Conservation (phyloP, 2,329 filamentous ascomycete species). For the Alternaria ventricosa region DNA sequence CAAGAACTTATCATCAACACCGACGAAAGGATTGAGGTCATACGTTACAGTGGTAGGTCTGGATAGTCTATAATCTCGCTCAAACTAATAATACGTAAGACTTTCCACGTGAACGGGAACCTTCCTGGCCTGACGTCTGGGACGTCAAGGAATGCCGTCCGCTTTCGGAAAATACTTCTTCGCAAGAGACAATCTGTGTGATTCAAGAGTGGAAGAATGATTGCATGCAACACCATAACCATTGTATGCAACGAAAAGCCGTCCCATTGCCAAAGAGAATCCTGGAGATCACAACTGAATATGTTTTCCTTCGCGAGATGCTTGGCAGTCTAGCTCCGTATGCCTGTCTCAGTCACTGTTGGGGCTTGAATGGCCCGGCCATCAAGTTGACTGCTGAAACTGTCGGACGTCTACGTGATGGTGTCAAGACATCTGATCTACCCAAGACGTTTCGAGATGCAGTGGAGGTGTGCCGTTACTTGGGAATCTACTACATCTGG, state of each 20-base stretch:
- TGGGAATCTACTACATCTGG: neutral
- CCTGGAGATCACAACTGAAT: neutral
- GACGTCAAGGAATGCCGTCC: rapidly evolving
- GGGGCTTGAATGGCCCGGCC: neutral
- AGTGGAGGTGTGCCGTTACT: neutral
- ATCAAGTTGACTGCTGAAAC: neutral
- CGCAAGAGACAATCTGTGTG: neutral
- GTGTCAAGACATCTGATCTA: neutral
- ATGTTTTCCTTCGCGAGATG: neutral
- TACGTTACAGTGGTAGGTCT: neutral
- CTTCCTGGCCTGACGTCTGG: rapidly evolving
- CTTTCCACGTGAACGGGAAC: rapidly evolving
- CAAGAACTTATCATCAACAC: too few species aligned
- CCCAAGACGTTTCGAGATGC: neutral
- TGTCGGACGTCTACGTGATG: rapidly evolving
- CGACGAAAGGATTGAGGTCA: neutral
- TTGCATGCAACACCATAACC: neutral
- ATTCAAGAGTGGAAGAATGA: neutral
- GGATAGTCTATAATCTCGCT: rapidly evolving
- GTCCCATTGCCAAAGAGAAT: neutral
- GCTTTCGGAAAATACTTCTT: neutral
- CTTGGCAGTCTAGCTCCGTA: neutral
- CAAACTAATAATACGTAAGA: neutral
- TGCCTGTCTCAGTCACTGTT: neutral
- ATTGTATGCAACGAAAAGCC: neutral